These are phyloP conservation scores for Bonnemaisonia californica DNA, from an alignment of 31 red algal species.

Conservation along the genomic window DNA sequence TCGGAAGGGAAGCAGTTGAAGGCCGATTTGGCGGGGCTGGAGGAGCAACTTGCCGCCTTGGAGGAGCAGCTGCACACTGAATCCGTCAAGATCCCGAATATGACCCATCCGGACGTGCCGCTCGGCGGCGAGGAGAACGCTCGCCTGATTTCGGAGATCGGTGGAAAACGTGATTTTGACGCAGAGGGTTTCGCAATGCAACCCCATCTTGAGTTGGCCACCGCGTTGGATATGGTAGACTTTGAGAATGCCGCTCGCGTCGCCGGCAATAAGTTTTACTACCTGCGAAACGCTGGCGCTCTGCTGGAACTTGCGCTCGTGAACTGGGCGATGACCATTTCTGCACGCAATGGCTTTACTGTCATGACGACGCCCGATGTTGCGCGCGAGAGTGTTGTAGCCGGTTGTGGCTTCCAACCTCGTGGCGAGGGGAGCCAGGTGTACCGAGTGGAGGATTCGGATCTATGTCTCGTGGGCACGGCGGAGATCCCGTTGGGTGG, in stretches of 20 bases:
- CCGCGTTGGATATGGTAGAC: constrained; percentile 79
- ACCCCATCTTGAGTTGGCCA: constrained; percentile 75
- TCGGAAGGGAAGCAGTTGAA: constrained; percentile 82
- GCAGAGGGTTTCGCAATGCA: constrained; percentile 47
- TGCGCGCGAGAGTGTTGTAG: constrained; percentile 70
- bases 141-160: constrained; percentile 30
- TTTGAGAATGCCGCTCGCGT: constrained; percentile 94
- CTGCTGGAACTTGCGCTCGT: constrained; percentile 91
- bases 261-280: constrained; percentile 85
- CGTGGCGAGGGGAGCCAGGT: constrained; percentile 83
- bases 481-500: constrained; percentile 93
- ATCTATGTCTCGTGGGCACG: constrained; percentile 89
- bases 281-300: constrained; percentile 82
- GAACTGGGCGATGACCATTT: constrained; percentile 83
- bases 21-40: constrained; percentile 39
- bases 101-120: constrained; percentile 88
- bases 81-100: constrained; percentile 82
- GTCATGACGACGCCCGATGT: constrained; percentile 89
- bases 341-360: constrained; percentile 63
- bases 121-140: constrained; percentile 81
- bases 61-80: constrained; percentile 58
- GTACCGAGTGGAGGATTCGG: constrained; percentile 81
- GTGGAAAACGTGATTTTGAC: constrained; percentile 42
- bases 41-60: constrained; percentile 48
- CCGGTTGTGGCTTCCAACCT: constrained; percentile 82